These are phyloP conservation scores for Bruguiera gymnorhiza DNA, from an alignment of 345 rosid genomes.

Conservation along the genomic window DNA sequence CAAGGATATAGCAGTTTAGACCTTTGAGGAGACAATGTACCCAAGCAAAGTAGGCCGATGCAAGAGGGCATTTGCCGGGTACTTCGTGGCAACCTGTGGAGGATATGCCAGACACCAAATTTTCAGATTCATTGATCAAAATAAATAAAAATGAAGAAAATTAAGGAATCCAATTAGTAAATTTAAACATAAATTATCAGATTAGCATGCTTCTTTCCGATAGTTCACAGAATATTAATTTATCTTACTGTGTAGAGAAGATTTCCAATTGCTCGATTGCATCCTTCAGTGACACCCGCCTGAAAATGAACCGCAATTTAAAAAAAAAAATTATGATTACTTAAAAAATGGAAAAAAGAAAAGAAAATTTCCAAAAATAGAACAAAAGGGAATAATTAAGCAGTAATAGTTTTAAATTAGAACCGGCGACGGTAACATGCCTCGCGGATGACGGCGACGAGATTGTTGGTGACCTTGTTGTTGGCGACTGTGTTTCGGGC, in stretches of 20 bases:
- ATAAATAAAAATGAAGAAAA: not conserved
- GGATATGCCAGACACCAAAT: not conserved
- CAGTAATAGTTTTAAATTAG: too few relatives aligned
- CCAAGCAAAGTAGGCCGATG: conserved; percentile 75
- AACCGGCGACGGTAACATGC: conserved; percentile 24
- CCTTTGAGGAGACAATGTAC: conserved; percentile 69
- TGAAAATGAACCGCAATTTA: conserved; percentile 24
- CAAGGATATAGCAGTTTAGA: conserved; percentile 9
- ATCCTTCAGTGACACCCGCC: conserved; percentile 89
- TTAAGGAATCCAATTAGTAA: not conserved
- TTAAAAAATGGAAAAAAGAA: not conserved
- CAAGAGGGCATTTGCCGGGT: conserved; percentile 64
- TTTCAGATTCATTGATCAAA: not conserved
- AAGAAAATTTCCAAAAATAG: not conserved
- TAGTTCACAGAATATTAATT: not conserved
- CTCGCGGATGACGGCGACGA: conserved; percentile 80
- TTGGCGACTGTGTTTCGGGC: conserved; percentile 78
- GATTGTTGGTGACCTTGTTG: conserved; percentile 77
- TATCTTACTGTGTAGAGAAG: conserved; percentile 68
- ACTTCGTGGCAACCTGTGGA: conserved; percentile 77
- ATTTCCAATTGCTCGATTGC: conserved; percentile 74
- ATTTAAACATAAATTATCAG: not conserved
- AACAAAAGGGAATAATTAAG: too few relatives aligned
- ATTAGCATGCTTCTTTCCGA: not conserved
- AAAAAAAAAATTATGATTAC: not conserved